Evolutionary conservation across 345 rosid genomes (phyloP).

Genomic region (Citropsis articulata): DNA sequence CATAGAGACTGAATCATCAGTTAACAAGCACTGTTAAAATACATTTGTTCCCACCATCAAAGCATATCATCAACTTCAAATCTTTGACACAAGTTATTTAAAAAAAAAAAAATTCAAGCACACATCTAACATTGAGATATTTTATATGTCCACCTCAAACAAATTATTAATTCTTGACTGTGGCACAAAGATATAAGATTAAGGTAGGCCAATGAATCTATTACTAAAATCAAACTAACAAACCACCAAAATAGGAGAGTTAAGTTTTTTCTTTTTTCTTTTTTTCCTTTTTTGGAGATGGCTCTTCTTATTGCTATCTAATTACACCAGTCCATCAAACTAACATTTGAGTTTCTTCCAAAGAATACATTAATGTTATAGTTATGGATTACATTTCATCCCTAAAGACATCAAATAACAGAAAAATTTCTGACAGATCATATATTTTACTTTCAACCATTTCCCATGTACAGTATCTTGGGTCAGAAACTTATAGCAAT

Average conservation of each 20-base stretch:
- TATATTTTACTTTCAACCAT: too few relatives aligned
- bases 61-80: neutral
- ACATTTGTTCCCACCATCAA: neutral
- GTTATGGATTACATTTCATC: neutral
- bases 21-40: neutral
- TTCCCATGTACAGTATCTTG: too few relatives aligned
- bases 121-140: neutral
- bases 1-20: neutral
- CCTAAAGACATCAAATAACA: neutral
- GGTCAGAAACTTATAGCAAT: too few relatives aligned
- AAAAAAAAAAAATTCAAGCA: neutral
- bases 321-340: neutral
- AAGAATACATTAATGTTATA: neutral
- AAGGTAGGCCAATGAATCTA: neutral
- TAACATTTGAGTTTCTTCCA: neutral
- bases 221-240: neutral
- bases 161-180: neutral
- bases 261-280: neutral
- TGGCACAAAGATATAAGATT: neutral
- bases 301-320: neutral
- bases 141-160: neutral
- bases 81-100: neutral
- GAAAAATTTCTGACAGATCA: neutral
- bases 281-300: neutral
- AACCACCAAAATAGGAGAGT: neutral